phyloP scores from a whole-genome alignment of 2,329 filamentous ascomycete genomes.

The Blastomyces gilchristii region DNA sequence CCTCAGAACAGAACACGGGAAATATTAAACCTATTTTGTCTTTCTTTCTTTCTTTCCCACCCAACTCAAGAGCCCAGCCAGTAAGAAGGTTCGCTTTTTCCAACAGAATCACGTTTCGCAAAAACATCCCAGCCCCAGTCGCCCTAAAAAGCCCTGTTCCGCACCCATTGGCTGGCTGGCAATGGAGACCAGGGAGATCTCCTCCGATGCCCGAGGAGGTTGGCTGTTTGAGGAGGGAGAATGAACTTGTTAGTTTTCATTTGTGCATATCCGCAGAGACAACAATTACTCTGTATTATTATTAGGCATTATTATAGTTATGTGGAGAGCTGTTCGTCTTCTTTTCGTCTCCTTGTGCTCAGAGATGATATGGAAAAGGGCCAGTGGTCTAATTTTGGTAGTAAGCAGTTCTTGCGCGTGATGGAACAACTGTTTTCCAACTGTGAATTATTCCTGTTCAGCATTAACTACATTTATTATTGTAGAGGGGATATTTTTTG shows the following conservation, averaged over 20 bases:
- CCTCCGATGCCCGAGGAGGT: neutral
- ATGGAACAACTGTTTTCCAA: neutral
- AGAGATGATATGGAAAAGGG: neutral
- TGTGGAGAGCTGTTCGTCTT: no score
- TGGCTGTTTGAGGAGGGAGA: neutral
- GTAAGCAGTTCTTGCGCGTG: neutral
- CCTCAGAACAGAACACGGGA: neutral
- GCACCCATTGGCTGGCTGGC: neutral
- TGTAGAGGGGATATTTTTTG: no score
- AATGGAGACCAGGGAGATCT: neutral
- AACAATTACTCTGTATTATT: no score
- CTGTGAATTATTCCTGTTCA: neutral
- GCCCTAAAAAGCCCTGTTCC: neutral
- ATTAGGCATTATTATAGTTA: no score
- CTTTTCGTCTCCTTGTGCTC: no score
- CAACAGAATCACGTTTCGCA: neutral
- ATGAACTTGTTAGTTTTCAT: neutral
- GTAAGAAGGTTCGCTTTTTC: neutral
- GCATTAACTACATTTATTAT: no score
- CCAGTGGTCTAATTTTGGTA: neutral
- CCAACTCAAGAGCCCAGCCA: neutral
- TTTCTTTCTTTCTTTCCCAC: neutral
- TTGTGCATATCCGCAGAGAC: neutral
- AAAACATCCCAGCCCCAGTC: conserved; percentile 1
- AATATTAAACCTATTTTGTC: neutral